Conservation (phyloP, 2,329 filamentous ascomycete species). For the Neofusicoccum ribis region DNA sequence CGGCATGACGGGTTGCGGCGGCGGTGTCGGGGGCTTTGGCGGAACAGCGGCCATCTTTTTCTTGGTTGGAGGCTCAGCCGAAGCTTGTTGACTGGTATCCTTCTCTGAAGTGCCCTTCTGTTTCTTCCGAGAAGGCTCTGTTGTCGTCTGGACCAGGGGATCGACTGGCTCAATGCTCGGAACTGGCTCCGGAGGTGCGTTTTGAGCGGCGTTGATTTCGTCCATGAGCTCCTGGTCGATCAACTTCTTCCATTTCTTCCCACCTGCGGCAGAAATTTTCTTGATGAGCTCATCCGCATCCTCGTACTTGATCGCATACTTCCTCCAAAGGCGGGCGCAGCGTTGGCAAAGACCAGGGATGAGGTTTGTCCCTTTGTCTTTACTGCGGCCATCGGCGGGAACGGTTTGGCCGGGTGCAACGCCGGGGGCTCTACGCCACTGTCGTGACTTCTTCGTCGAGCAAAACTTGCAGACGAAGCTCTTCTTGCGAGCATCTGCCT, state of each 20-base stretch:
- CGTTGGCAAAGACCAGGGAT: constrained; percentile 84
- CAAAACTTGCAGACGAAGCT: constrained; percentile 95
- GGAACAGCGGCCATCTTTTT: constrained; percentile 59
- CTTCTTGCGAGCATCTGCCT: constrained; percentile 76
- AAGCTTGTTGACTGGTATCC: constrained; percentile 49
- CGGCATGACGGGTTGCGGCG: constrained; percentile 72
- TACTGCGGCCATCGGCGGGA: constrained; percentile 67
- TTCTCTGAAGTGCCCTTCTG: constrained; percentile 51
- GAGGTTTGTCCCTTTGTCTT: constrained; percentile 74
- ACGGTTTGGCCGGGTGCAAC: constrained; percentile 70
- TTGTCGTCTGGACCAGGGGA: constrained; percentile 23
- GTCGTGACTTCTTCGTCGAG: constrained; percentile 72
- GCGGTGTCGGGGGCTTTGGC: constrained; percentile 51
- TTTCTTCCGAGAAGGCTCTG: constrained; percentile 63
- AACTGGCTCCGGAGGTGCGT: constrained; percentile 29
- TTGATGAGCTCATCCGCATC: constrained; percentile 88
- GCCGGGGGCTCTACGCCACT: constrained; percentile 88
- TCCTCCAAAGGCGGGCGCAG: constrained; percentile 90
- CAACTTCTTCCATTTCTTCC: constrained; percentile 81
- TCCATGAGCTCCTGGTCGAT: constrained; percentile 91
- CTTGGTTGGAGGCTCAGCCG: constrained; percentile 45
- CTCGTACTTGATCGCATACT: constrained; percentile 95
- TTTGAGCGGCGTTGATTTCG: constrained; percentile 51
- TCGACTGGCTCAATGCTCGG: constrained; percentile 23
- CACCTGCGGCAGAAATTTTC: constrained; percentile 77